phyloP scores from a whole-genome alignment of 306 rosid species.

The Cajanus cajan region DNA sequence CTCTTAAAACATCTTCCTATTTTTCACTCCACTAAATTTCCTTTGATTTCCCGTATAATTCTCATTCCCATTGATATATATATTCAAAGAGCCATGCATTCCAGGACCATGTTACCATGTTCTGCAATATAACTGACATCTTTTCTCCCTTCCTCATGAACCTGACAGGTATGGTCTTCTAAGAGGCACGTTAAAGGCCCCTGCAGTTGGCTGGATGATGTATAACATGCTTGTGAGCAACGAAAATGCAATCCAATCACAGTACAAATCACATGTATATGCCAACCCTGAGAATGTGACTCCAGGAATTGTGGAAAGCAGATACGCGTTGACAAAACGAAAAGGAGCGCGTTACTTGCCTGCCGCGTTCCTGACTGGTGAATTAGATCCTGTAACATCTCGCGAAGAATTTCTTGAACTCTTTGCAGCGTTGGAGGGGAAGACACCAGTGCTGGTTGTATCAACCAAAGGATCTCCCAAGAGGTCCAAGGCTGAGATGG shows the following conservation, averaged over 20 bases:
- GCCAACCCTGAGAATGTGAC: slow-evolving; percentile 87
- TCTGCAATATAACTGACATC: slow-evolving; percentile 23
- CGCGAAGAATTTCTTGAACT: slow-evolving; percentile 82
- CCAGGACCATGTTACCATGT: background rate
- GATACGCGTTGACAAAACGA: slow-evolving; percentile 73
- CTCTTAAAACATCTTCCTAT: background rate
- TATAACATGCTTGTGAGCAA: slow-evolving; percentile 94
- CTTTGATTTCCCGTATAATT: background rate
- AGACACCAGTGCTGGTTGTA: slow-evolving; percentile 65
- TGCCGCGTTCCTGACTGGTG: slow-evolving; percentile 85
- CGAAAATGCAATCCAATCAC: slow-evolving; percentile 84
- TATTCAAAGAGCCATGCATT: background rate
- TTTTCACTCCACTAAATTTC: background rate
- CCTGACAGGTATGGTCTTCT: slow-evolving; percentile 76
- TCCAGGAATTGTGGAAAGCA: slow-evolving; percentile 66
- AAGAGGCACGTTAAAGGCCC: slow-evolving; percentile 85
- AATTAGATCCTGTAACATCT: slow-evolving; percentile 76
- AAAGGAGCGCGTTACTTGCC: slow-evolving; percentile 90
- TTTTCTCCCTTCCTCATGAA: slow-evolving; percentile 17
- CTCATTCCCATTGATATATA: background rate
- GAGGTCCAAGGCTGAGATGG: slow-evolving; percentile 97
- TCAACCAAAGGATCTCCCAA: slow-evolving; percentile 77
- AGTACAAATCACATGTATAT: slow-evolving; percentile 91
- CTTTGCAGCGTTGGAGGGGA: slow-evolving; percentile 68
- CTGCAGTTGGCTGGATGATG: slow-evolving; percentile 99